phyloP scores from a whole-genome alignment of 2,329 filamentous ascomycete genomes.

The Aspergillus fructus region DNA sequence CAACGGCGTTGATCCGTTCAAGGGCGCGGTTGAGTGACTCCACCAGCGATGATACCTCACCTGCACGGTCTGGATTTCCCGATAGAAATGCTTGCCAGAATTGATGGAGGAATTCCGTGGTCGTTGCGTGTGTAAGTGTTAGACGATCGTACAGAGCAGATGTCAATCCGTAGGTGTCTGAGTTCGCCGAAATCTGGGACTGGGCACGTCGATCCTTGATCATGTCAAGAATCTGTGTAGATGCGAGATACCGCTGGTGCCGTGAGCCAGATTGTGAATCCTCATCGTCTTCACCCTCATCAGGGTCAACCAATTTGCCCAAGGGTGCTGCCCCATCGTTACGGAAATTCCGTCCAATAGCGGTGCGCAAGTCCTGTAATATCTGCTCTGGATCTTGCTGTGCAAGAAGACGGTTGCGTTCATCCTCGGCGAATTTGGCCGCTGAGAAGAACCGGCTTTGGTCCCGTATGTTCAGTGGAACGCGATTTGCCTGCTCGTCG shows the following conservation, averaged over 20 bases:
- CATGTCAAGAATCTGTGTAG: conserved; percentile 58
- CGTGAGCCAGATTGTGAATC: conserved; percentile 62
- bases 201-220: conserved; percentile 58
- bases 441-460: conserved; percentile 81
- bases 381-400: conserved; percentile 70
- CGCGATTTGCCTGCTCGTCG: conserved; percentile 70
- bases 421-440: conserved; percentile 39
- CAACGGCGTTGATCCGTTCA: conserved; percentile 77
- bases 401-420: conserved; percentile 59
- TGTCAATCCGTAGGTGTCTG: conserved; percentile 49
- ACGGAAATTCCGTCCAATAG: conserved; percentile 51
- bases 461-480: conserved; percentile 84
- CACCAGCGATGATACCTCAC: conserved; percentile 76
- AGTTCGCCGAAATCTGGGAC: conserved; percentile 34
- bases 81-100: conserved; percentile 94
- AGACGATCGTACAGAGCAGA: conserved; percentile 59
- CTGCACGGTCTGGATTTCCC: conserved; percentile 75
- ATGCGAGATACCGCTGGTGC: conserved; percentile 57
- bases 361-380: conserved; percentile 61
- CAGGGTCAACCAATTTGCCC: conserved; percentile 57
- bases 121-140: conserved; percentile 84
- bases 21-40: conserved; percentile 77
- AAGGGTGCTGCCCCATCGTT: conserved; percentile 66
- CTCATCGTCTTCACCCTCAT: conserved; percentile 61
- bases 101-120: conserved; percentile 92